Evolutionary conservation across 805 yeast genomes (phyloP), one percentile per base, ranked within the genome.

Genomic region (Starmerella etchellsii): DNA sequence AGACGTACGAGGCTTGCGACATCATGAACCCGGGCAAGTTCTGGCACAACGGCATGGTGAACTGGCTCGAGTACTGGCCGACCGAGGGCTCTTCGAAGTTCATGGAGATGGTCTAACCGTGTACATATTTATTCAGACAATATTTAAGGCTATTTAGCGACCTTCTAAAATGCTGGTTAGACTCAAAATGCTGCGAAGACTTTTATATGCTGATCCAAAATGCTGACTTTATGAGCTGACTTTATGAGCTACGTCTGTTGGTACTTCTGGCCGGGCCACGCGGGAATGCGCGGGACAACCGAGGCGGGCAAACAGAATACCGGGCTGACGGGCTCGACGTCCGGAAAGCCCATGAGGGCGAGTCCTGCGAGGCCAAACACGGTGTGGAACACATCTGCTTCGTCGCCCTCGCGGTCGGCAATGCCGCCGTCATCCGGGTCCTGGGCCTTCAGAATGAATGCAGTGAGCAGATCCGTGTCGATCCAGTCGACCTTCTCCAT

Each of bases 311-410:
- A 68, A 55, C 97, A 88, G 58, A 83, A 87, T 3, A 78, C 69
- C 0, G 99, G 95, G 58, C 85, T 88, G 8, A 91, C 73, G 4
- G 67, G 64, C n/a, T 60, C 68, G 22, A 88, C 62, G 34, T 66
- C 62, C 15, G 73, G 74, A 42, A 62, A 72, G 2, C 80, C 81
- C 60, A 87, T 66, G 39, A 91, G 60, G 54, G 93, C 77, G 43
- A 91, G 64, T 0, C 95, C 99, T 0, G 95, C 79, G 18, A 88
- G 63, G 0, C 95, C 95, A 61, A 91, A 91, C 15, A 78, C 67
- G 0, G 98, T 91, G 57, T 91, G 99, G 56, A 75, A 91, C 0
- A 91, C 91, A 57, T 91, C 99, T 1, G 78, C 87, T 58, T 80
- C 84, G 56, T 93, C 85, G 34, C 78, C 95, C 9, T 84, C 81